Evolutionary conservation across 495 filamentous ascomycete species (phyloP).

Genomic region (Trichoderma virens): DNA sequence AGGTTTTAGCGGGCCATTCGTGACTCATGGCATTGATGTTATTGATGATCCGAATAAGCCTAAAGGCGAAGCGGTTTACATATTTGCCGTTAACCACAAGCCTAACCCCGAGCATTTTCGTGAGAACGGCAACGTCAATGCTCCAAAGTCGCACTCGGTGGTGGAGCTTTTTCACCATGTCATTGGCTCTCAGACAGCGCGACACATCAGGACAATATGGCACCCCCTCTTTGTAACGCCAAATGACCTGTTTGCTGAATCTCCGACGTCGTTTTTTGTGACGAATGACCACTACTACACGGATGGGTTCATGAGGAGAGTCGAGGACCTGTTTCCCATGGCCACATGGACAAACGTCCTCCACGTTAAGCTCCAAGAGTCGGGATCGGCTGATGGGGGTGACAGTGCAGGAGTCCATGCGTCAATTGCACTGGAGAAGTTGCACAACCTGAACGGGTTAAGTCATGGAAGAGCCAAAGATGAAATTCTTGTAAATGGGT

Average conservation of each 20-base stretch:
- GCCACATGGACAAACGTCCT: conserved; percentile 28
- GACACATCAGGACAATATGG: conserved; percentile 38
- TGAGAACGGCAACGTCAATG: conserved; percentile 13
- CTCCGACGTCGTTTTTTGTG: conserved; percentile 44
- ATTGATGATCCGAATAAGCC: conserved; percentile 35
- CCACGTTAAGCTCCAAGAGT: conserved; percentile 18
- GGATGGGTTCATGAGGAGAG: conserved; percentile 33
- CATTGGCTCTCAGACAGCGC: conserved; percentile 23
- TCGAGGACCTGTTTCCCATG: conserved; percentile 33
- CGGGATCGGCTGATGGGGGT: conserved; percentile 17
- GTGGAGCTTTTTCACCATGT: conserved; percentile 53
- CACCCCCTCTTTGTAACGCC: conserved; percentile 47
- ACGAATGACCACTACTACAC: conserved; percentile 55
- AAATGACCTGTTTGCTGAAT: conserved; percentile 49
- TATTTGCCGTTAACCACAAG: conserved; percentile 54
- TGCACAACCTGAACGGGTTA: conserved; percentile 52
- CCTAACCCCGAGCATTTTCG: conserved; percentile 32
- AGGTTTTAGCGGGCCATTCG: conserved; percentile 46
- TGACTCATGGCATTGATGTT: conserved; percentile 56
- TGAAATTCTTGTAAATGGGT: conserved; percentile 43
- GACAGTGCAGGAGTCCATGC: conserved; percentile 33
- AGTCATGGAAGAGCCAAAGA: conserved; percentile 39
- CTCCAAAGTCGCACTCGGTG: conserved; percentile 38
- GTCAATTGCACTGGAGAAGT: conserved; percentile 29
- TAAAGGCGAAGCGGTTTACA: conserved; percentile 44